These are phyloP conservation scores for Zymoseptoria ardabiliae DNA, from an alignment of 2,329 filamentous ascomycete genomes.

Conservation along the genomic window DNA sequence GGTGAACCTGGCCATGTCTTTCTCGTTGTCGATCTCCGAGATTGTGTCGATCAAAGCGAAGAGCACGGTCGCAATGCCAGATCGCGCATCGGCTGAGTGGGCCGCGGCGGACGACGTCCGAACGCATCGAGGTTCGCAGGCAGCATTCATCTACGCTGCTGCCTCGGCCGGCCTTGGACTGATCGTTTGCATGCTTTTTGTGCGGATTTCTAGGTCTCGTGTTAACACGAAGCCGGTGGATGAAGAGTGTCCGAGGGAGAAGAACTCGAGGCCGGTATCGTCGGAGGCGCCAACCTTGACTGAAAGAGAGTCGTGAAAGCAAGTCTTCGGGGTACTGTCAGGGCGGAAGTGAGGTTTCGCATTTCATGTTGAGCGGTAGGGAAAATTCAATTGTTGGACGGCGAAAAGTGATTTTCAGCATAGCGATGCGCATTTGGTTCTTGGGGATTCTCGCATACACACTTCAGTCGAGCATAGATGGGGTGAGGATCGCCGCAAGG, in stretches of 20 bases:
- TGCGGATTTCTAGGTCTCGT: constrained; percentile 22
- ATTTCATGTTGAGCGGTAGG: no score
- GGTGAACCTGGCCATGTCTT: constrained; percentile 32
- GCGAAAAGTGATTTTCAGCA: background rate
- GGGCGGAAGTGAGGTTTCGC: no score
- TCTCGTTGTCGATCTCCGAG: constrained; percentile 29
- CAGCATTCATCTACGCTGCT: constrained; percentile 27
- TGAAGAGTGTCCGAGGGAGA: constrained; percentile 10
- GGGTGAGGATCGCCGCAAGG: background rate
- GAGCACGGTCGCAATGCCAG: constrained; percentile 4
- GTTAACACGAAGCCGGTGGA: constrained; percentile 16
- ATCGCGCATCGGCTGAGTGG: background rate
- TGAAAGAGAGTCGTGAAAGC: background rate
- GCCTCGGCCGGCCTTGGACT: constrained; percentile 25
- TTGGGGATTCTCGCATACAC: no score
- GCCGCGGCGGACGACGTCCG: constrained; percentile 2
- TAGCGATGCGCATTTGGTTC: background rate
- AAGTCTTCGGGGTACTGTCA: no score
- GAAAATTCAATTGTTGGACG: background rate
- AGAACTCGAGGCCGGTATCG: background rate
- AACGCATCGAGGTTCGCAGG: constrained; percentile 17
- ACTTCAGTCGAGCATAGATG: no score
- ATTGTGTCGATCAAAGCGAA: constrained; percentile 23
- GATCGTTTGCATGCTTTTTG: constrained; percentile 22
- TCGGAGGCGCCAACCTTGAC: background rate